Conservation (phyloP, 1,139 yeast species). For the Meyerozyma elateridarum region DNA sequence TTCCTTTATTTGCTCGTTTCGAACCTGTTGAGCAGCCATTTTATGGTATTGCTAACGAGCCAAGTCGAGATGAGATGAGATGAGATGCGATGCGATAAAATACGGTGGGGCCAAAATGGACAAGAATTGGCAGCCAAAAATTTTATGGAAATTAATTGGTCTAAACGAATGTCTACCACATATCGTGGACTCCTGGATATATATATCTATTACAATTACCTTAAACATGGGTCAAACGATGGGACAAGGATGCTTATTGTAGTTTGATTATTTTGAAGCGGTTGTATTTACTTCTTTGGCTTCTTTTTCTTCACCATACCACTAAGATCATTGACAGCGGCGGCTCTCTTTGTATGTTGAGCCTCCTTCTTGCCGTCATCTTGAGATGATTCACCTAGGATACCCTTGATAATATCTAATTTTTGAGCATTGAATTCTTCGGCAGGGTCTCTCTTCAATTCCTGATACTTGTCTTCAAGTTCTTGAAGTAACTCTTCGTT, state of each 20-base stretch:
- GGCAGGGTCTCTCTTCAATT: constrained; percentile 49
- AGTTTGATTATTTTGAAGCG: background rate
- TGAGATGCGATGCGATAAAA: background rate
- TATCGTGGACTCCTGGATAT: no score
- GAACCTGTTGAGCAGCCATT: constrained; percentile 3
- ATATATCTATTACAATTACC: no score
- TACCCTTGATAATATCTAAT: constrained; percentile 55
- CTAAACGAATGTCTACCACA: no score
- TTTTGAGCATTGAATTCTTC: constrained; percentile 52
- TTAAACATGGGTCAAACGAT: no score
- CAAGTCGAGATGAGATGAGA: background rate
- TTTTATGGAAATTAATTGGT: no score
- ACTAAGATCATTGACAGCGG: constrained; percentile 50
- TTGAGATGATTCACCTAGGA: constrained; percentile 50
- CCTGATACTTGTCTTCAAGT: constrained; percentile 48
- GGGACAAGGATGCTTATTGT: no score
- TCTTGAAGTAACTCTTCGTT: constrained; percentile 52
- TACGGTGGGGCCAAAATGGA: constrained; percentile 1
- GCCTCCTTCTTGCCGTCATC: constrained; percentile 4
- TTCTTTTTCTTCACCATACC: constrained; percentile 53
- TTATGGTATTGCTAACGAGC: constrained; percentile 1
- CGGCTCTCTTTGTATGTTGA: constrained; percentile 5
- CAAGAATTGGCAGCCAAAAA: no score
- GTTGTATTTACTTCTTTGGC: constrained; percentile 8
- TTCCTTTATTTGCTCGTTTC: constrained; percentile 1